phyloP scores from a whole-genome alignment of 2,329 filamentous ascomycete species.

The Sclerotinia sclerotiorum region DNA sequence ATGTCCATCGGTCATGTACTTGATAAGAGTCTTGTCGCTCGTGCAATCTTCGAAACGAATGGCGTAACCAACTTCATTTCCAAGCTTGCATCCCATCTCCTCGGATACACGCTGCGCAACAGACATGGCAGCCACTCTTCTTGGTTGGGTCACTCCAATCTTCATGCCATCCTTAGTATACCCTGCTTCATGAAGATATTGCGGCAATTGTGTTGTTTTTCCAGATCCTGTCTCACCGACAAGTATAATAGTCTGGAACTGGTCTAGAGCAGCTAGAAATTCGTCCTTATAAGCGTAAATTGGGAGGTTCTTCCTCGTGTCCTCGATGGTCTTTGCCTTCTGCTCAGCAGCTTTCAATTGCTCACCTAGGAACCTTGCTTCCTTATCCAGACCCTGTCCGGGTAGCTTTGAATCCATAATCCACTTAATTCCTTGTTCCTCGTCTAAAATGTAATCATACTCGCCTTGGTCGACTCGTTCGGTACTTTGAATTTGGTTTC shows the following conservation, averaged over 20 bases:
- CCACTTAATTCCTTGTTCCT: constrained; percentile 84
- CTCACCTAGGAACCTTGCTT: constrained; percentile 75
- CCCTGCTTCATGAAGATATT: constrained; percentile 89
- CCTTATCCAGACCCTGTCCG: constrained; percentile 70
- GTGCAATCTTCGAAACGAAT: constrained; percentile 95
- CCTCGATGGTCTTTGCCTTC: constrained; percentile 83
- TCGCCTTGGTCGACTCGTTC: constrained; percentile 77
- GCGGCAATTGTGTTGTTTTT: constrained; percentile 93
- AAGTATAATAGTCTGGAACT: constrained; percentile 86
- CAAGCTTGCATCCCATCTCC: constrained; percentile 86
- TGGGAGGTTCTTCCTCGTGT: constrained; percentile 84
- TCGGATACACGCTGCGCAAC: constrained; percentile 95
- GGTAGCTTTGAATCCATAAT: constrained; percentile 70
- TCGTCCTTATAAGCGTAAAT: constrained; percentile 86
- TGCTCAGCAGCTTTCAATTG: constrained; percentile 87
- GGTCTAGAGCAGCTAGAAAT: constrained; percentile 79
- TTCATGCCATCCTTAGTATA: constrained; percentile 83
- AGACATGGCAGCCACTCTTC: constrained; percentile 95
- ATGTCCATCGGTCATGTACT: constrained; percentile 99
- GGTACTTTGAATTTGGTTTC: constrained; percentile 74
- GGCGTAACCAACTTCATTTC: constrained; percentile 88
- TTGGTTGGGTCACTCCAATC: constrained; percentile 89
- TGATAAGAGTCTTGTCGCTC: constrained; percentile 84
- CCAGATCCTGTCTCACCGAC: constrained; percentile 94
- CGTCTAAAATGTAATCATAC: constrained; percentile 92